Evolutionary conservation across 805 yeast genomes (phyloP), one percentile per base, ranked within the genome.

Genomic region (Groenewaldozyma salmanticensis): DNA sequence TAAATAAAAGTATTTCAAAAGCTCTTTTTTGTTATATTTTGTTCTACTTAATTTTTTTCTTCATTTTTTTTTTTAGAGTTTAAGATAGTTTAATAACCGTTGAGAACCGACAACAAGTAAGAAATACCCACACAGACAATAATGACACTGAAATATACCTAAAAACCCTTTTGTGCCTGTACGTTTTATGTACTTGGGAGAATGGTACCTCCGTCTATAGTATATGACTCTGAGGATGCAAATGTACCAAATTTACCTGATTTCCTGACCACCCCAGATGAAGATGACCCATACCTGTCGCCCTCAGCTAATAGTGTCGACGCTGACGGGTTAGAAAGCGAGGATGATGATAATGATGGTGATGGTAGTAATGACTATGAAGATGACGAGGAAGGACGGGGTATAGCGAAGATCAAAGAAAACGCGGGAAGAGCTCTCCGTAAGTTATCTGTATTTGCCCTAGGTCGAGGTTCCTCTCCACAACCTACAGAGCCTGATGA

Each of bases 191-290:
- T n/a, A n/a, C n/a, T n/a, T n/a, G n/a, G n/a, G n/a, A n/a, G n/a
- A n/a, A n/a, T n/a, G n/a, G n/a, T n/a, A n/a, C n/a, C n/a, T n/a
- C n/a, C n/a, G n/a, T n/a, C n/a, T n/a, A n/a, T n/a, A n/a, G n/a
- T n/a, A n/a, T 50, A 39, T 29, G 54, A 50, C 20, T 50, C 54
- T n/a, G 52, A 33, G 7, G 54, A 50, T 34, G 52, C 54, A 1
- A 38, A 39, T 29, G 41, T 48, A 9, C 54, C 54, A 17, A 21
- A 43, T 13, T 31, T 50, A 17, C 54, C 54, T 16, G 40, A 27
- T 16, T 42, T 38, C n/a, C 18, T 47, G 16, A 27, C 39, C 9
- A 41, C 43, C 13, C n/a, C 27, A 19, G 20, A 16, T 22, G 38
- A 35, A 24, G 39, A 18, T n/a, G 15, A 19, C 21, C 15, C 31